phyloP scores from a whole-genome alignment of 1,284 basidiomycete genomes.

The Earliella scabrosa region DNA sequence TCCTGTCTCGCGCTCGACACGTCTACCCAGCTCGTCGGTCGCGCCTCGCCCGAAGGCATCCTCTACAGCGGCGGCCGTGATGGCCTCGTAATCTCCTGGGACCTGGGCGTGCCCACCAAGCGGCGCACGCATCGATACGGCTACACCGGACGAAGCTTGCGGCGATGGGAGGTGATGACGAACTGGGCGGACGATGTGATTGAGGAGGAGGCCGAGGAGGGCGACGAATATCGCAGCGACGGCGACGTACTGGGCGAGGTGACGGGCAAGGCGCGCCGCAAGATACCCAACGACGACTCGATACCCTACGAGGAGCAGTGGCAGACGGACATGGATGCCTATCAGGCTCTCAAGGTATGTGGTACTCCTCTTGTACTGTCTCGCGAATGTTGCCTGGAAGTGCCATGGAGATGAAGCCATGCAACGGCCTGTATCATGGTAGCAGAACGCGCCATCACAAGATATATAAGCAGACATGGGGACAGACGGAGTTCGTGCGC shows the following conservation, averaged over 20 bases:
- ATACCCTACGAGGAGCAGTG: conserved; percentile 76
- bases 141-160: conserved; percentile 28
- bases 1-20: conserved; percentile 86
- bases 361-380: not conserved
- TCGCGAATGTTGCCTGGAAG: too few relatives aligned
- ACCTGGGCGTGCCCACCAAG: conserved; percentile 75
- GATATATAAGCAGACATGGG: too few relatives aligned
- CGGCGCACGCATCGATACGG: conserved; percentile 43
- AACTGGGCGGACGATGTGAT: conserved; percentile 78
- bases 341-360: conserved; percentile 54
- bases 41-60: conserved; percentile 79
- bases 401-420: too few relatives aligned
- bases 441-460: too few relatives aligned
- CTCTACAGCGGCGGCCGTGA: conserved; percentile 94
- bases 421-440: too few relatives aligned
- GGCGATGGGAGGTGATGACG: conserved; percentile 76
- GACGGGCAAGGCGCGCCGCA: conserved; percentile 31
- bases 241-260: conserved; percentile 82
- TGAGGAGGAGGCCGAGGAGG: conserved; percentile 61
- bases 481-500: too few relatives aligned
- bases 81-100: conserved; percentile 92
- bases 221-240: conserved; percentile 58
- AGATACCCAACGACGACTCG: conserved; percentile 35
- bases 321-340: conserved; percentile 69
- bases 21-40: conserved; percentile 74